Conservation (phyloP, 1,139 yeast species). For the Pneumocystis oryctolagi region DNA sequence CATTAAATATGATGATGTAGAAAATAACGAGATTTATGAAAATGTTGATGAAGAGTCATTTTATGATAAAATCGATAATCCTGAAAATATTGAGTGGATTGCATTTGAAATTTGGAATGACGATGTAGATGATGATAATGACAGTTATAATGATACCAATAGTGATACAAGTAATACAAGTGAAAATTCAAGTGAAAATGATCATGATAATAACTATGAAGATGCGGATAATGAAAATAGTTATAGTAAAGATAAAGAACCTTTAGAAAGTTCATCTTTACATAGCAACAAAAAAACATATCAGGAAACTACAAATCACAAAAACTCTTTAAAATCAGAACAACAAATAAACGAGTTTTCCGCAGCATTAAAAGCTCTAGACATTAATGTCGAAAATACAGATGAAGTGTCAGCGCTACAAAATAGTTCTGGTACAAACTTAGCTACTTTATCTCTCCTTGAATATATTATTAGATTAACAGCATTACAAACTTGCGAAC, state of each 20-base stretch:
- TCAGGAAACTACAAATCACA: background rate
- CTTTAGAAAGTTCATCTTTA: background rate
- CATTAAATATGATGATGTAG: slow-evolving; percentile 1
- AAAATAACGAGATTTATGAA: slow-evolving; percentile 9
- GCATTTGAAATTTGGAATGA: slow-evolving; percentile 36
- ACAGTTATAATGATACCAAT: slow-evolving; percentile 17
- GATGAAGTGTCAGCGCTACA: slow-evolving; percentile 2
- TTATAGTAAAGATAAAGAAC: background rate
- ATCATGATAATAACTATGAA: slow-evolving; percentile 2
- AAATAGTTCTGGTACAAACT: slow-evolving; percentile 4
- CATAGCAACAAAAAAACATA: background rate
- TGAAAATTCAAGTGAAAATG: slow-evolving; percentile 17
- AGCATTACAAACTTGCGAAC: slow-evolving; percentile 50
- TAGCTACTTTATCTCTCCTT: slow-evolving; percentile 37
- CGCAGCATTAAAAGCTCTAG: slow-evolving; percentile 8
- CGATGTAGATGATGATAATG: slow-evolving; percentile 22
- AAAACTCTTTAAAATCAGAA: background rate
- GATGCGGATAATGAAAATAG: slow-evolving; percentile 11
- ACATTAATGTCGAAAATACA: slow-evolving; percentile 2
- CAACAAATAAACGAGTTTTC: slow-evolving; percentile 7
- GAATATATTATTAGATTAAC: slow-evolving; percentile 52
- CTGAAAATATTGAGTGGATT: slow-evolving; percentile 31
- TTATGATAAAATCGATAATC: slow-evolving; percentile 13
- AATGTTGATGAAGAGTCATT: slow-evolving; percentile 21
- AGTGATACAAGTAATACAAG: slow-evolving; percentile 18